These are phyloP conservation scores for Piper longum DNA, from an alignment of 164 flowering plant species.

Conservation along the genomic window DNA sequence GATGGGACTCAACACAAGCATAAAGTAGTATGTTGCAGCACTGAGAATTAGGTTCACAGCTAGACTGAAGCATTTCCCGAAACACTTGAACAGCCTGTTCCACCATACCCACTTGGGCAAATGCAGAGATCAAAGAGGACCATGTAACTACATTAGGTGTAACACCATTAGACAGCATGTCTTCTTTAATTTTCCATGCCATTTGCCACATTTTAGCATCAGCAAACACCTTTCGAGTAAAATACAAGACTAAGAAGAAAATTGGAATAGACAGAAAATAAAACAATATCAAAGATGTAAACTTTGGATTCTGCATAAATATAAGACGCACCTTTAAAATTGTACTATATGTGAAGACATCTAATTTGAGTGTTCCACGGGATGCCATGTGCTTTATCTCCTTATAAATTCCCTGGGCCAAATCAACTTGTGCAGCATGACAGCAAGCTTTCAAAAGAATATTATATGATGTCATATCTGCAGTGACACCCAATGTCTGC, in stretches of 20 bases:
- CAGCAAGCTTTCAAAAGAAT: conserved; percentile 79
- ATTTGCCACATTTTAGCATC: conserved; percentile 83
- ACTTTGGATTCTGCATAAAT: neutral
- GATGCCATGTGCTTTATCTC: conserved; percentile 47
- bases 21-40: conserved; percentile 70
- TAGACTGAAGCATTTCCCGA: conserved; percentile 72
- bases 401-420: conserved; percentile 61
- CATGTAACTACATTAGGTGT: conserved; percentile 68
- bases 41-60: conserved; percentile 68
- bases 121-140: conserved; percentile 84
- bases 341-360: conserved; percentile 84
- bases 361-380: conserved; percentile 46
- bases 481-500: conserved; percentile 50
- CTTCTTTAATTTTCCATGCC: conserved; percentile 75
- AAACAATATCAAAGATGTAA: neutral
- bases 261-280: neutral
- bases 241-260: neutral
- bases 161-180: conserved; percentile 72
- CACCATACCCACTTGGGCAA: conserved; percentile 76
- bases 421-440: conserved; percentile 65
- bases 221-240: conserved; percentile 52
- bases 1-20: conserved; percentile 82
- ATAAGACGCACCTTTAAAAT: conserved; percentile 52
- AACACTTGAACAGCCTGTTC: conserved; percentile 61
- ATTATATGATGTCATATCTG: conserved; percentile 72